A percentile compares a stretch with the other conserved stretches of the same genome.
Conservation (phyloP, 257 asterid genomes). For the Rhazya stricta region DNA sequence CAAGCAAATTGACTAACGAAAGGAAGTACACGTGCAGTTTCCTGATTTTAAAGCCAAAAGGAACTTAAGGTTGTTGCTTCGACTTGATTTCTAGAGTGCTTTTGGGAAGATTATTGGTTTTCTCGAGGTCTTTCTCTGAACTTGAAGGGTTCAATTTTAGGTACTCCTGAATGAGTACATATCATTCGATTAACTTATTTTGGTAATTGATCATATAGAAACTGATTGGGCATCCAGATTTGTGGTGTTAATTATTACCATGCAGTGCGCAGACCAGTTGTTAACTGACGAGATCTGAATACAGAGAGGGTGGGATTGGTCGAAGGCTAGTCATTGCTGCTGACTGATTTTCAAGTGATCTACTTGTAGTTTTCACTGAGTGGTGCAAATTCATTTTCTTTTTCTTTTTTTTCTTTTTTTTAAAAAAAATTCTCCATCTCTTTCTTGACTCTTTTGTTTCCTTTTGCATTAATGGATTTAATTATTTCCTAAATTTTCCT, state of each 20-base stretch:
- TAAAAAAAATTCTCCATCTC: background rate
- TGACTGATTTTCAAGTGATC: background rate
- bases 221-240: background rate
- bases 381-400: background rate
- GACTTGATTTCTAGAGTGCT: background rate
- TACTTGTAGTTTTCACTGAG: background rate
- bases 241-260: background rate
- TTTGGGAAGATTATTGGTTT: background rate
- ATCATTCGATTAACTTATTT: background rate
- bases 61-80: slow-evolving; percentile 5
- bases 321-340: background rate
- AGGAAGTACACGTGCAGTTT: background rate
- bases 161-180: background rate
- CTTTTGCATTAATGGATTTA: background rate
- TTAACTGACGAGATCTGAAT: background rate
- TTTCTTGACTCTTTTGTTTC: background rate
- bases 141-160: background rate
- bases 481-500: background rate
- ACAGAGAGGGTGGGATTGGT: background rate
- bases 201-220: background rate
- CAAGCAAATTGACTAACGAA: background rate
- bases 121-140: background rate
- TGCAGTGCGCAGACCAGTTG: background rate
- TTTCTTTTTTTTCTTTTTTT: no score
- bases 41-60: background rate